These are phyloP conservation scores for Botryotinia convoluta DNA, from an alignment of 2,329 filamentous ascomycete genomes.

Conservation along the genomic window DNA sequence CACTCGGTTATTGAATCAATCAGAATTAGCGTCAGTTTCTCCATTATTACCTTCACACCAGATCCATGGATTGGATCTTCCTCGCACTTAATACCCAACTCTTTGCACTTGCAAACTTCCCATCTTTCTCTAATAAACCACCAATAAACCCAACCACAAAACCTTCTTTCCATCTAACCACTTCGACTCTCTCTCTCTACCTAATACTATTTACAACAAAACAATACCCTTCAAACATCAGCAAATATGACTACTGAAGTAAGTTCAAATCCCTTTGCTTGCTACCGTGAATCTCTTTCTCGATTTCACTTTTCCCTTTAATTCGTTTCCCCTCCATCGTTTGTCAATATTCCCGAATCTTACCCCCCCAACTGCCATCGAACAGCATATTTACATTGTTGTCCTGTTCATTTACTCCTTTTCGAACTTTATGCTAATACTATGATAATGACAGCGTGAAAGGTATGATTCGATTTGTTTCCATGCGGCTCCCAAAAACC, in stretches of 20 bases:
- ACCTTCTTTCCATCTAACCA: conserved; percentile 6
- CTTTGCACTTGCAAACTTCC: conserved; percentile 29
- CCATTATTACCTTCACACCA: conserved; percentile 17
- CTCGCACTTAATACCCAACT: conserved; percentile 17
- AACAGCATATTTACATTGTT: conserved; percentile 14
- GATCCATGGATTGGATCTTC: conserved; percentile 11
- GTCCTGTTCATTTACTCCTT: conserved; percentile 16
- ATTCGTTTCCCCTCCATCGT: conserved; percentile 19
- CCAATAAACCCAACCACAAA: neutral
- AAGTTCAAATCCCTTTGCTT: conserved; percentile 30
- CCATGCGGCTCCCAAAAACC: conserved; percentile 19
- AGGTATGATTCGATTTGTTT: conserved; percentile 31
- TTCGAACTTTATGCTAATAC: conserved; percentile 29
- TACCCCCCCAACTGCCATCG: conserved; percentile 28
- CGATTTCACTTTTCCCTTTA: conserved; percentile 12
- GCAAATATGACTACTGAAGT: conserved; percentile 40
- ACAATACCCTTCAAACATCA: conserved; percentile 7
- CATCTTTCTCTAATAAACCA: conserved; percentile 24
- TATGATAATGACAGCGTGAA: conserved; percentile 36
- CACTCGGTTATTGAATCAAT: conserved; percentile 15
- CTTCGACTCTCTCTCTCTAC: conserved; percentile 22
- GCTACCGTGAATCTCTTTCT: neutral
- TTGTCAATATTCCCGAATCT: neutral
- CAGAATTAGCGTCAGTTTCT: conserved; percentile 8
- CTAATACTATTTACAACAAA: conserved; percentile 15